Evolutionary conservation across 352 stramenopile species (phyloP).

Genomic region (Halophytophthora batemanensis): DNA sequence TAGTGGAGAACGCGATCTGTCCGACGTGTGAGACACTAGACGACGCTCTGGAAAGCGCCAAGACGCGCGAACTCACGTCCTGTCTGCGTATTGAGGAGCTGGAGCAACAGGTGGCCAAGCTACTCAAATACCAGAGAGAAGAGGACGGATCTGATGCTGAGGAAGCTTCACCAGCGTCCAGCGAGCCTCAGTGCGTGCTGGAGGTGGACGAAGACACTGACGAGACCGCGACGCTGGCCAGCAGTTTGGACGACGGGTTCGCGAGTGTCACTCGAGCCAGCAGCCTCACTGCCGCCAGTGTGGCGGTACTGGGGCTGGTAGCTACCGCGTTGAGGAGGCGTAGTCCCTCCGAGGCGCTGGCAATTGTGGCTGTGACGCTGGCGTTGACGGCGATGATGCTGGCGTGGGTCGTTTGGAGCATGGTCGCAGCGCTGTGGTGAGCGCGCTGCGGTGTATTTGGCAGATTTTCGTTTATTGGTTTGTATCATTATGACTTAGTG

Average conservation of each 20-base stretch:
- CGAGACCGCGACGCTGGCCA: slow-evolving; percentile 20
- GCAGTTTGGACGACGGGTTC: slow-evolving; percentile 1
- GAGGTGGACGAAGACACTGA: slow-evolving; percentile 19
- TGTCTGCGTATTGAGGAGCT: slow-evolving; percentile 36
- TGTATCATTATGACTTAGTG: slow-evolving; percentile 21
- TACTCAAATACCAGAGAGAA: slow-evolving; percentile 7
- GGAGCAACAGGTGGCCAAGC: slow-evolving; percentile 17
- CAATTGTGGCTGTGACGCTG: slow-evolving; percentile 21
- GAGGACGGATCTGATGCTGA: slow-evolving; percentile 5
- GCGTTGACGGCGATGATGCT: slow-evolving; percentile 21
- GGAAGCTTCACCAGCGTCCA: too few species aligned
- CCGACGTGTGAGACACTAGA: slow-evolving; percentile 31
- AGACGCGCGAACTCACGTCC: slow-evolving; percentile 22
- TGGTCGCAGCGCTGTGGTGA: slow-evolving; percentile 11
- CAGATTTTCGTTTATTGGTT: slow-evolving; percentile 19
- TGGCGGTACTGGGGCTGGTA: slow-evolving; percentile 20
- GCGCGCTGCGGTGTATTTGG: slow-evolving; percentile 9
- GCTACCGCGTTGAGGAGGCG: slow-evolving; percentile 25
- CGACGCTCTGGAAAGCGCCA: slow-evolving; percentile 27
- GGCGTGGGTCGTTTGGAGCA: slow-evolving; percentile 29
- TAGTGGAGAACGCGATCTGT: slow-evolving; percentile 18
- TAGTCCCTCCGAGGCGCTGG: slow-evolving; percentile 22
- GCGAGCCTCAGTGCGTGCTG: slow-evolving; percentile 13
- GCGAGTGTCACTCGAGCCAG: slow-evolving; percentile 8
- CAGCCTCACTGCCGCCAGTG: slow-evolving; percentile 26